Percentiles rank a stretch among this genome's conserved stretches.
These are phyloP conservation scores for Schrenkiella parvula DNA, from an alignment of 345 rosid species.

Conservation along the genomic window DNA sequence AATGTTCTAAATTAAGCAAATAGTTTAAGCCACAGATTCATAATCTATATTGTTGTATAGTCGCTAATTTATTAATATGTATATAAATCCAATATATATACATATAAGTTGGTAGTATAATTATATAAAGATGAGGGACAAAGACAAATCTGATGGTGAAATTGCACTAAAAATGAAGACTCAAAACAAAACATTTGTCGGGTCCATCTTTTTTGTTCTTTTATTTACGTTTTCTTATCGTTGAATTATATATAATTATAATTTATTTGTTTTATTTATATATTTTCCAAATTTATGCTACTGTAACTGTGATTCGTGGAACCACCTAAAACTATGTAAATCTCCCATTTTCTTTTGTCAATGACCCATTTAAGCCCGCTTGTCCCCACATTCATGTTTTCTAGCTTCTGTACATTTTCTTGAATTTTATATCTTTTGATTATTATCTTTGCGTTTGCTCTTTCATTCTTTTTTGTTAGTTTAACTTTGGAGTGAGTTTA, in stretches of 20 bases:
- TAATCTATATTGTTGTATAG: constrained; percentile 3
- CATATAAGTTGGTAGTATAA: background rate
- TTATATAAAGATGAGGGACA: constrained; percentile 9
- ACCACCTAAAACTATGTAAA: constrained; percentile 21
- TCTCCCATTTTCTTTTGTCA: background rate
- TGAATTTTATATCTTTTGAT: background rate
- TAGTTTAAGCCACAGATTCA: background rate
- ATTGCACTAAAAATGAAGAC: constrained; percentile 13
- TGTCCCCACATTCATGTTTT: constrained; percentile 18
- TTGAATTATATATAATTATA: background rate
- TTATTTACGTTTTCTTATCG: background rate
- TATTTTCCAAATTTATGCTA: background rate
- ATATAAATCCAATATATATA: background rate
- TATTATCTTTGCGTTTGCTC: background rate
- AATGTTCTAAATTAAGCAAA: background rate
- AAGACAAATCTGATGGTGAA: constrained; percentile 21
- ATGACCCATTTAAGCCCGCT: constrained; percentile 8
- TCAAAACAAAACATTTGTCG: constrained; percentile 14
- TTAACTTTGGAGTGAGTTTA: background rate
- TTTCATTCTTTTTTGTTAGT: background rate
- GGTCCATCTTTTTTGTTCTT: constrained; percentile 9
- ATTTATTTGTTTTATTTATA: background rate
- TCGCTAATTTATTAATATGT: background rate
- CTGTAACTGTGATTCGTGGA: constrained; percentile 30
- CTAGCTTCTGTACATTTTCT: constrained; percentile 10